A percentile compares a stretch with the other conserved stretches of the same genome.
phyloP scores from a whole-genome alignment of 2,329 filamentous ascomycete genomes.

The Pseudogymnoascus sp. region DNA sequence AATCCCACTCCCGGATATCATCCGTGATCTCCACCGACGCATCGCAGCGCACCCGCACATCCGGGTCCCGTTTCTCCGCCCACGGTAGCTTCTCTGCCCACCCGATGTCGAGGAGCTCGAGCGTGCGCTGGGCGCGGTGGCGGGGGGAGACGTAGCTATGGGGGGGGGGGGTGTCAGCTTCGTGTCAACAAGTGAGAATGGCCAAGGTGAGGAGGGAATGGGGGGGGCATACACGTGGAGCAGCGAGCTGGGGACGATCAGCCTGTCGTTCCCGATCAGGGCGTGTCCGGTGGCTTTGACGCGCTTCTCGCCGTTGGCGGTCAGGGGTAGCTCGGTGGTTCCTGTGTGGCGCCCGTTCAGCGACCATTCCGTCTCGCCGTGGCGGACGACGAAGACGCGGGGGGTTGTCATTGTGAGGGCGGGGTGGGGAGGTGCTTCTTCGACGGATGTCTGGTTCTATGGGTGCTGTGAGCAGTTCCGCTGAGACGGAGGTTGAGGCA shows the following conservation, averaged over 20 bases:
- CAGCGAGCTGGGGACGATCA: slow-evolving; percentile 75
- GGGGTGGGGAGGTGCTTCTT: background rate
- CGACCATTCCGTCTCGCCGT: slow-evolving; percentile 95
- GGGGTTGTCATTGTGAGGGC: slow-evolving; percentile 40
- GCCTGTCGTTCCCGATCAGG: slow-evolving; percentile 71
- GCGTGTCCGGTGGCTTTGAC: slow-evolving; percentile 71
- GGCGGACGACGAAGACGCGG: slow-evolving; percentile 73
- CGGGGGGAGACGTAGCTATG: slow-evolving; percentile 85
- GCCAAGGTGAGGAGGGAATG: slow-evolving; percentile 47
- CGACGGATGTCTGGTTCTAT: background rate
- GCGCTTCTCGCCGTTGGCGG: slow-evolving; percentile 68
- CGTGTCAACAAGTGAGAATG: no score
- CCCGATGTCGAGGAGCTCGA: slow-evolving; percentile 75
- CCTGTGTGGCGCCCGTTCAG: slow-evolving; percentile 80
- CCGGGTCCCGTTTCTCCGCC: slow-evolving; percentile 38
- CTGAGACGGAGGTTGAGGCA: background rate
- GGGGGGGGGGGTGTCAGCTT: slow-evolving; percentile 8
- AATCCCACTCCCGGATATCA: slow-evolving; percentile 77
- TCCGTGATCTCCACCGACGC: slow-evolving; percentile 60
- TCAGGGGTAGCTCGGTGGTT: slow-evolving; percentile 77
- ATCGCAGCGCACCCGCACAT: slow-evolving; percentile 37
- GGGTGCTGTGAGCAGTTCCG: background rate
- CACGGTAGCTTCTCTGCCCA: slow-evolving; percentile 64
- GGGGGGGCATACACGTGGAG: slow-evolving; percentile 61
- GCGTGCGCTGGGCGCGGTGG: slow-evolving; percentile 75